Conservation (phyloP, 2,329 filamentous ascomycete genomes). For the Penicillium sp. region DNA sequence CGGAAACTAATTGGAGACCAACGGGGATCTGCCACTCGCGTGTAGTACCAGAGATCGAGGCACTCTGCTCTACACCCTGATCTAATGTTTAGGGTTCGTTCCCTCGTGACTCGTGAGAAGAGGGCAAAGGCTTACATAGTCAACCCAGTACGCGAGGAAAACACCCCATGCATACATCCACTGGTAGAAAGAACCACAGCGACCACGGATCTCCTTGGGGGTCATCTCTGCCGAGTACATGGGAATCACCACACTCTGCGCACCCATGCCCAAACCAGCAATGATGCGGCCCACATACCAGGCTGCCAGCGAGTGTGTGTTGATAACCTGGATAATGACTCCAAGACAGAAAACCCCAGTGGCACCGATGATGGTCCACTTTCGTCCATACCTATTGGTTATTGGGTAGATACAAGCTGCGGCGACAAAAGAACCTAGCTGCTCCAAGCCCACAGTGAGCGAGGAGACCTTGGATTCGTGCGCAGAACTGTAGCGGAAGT, state of each 20-base stretch:
- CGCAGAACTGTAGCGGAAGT: conserved; percentile 37
- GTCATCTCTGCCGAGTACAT: conserved; percentile 42
- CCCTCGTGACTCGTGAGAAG: conserved; percentile 23
- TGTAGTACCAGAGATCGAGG: conserved; percentile 34
- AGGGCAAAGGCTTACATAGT: conserved; percentile 37
- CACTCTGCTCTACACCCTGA: conserved; percentile 46
- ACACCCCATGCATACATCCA: conserved; percentile 50
- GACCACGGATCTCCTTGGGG: conserved; percentile 45
- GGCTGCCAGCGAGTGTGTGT: conserved; percentile 41
- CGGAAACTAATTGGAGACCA: conserved; percentile 52
- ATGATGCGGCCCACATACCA: conserved; percentile 49
- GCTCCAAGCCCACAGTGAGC: conserved; percentile 49
- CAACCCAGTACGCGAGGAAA: conserved; percentile 51
- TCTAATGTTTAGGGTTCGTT: conserved; percentile 52
- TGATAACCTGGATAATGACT: conserved; percentile 46
- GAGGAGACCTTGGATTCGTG: conserved; percentile 42
- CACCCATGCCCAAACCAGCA: conserved; percentile 47
- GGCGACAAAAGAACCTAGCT: conserved; percentile 52
- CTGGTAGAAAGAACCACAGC: conserved; percentile 51
- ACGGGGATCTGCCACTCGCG: conserved; percentile 59
- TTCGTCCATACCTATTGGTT: conserved; percentile 45
- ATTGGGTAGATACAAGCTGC: conserved; percentile 48
- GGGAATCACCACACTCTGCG: conserved; percentile 39
- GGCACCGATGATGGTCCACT: conserved; percentile 42
- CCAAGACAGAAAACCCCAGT: conserved; percentile 46